Percentiles rank a stretch among this genome's conserved stretches.
Conservation (phyloP, 2,329 filamentous ascomycete species). For the Pseudodiploospora longispora region DNA sequence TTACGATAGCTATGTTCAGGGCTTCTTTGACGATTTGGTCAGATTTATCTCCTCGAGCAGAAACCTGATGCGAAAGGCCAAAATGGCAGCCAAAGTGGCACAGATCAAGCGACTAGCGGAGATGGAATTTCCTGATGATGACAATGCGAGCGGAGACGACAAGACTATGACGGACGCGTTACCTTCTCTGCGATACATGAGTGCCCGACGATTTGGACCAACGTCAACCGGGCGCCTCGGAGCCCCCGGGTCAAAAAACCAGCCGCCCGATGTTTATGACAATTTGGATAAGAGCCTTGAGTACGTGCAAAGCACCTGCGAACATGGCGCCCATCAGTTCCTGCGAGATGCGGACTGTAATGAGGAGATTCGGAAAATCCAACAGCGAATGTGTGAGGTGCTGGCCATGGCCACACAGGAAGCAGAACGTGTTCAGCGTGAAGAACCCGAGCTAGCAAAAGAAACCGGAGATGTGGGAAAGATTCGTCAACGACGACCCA, state of each 20-base stretch:
- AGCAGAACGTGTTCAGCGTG: conserved; percentile 45
- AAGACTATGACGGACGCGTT: conserved; percentile 21
- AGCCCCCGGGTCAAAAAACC: conserved; percentile 14
- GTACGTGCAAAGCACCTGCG: conserved; percentile 70
- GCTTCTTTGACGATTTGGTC: conserved; percentile 73
- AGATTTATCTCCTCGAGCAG: conserved; percentile 71
- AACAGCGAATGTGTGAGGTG: conserved; percentile 55
- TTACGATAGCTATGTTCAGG: conserved; percentile 83
- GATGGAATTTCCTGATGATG: conserved; percentile 47
- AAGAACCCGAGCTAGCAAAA: conserved; percentile 39
- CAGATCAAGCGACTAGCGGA: conserved; percentile 54
- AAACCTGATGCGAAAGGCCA: conserved; percentile 80
- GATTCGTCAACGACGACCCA: conserved; percentile 42
- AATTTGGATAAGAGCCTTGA: conserved; percentile 72
- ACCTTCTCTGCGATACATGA: conserved; percentile 34
- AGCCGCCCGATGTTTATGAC: conserved; percentile 52
- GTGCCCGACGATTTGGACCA: conserved; percentile 25
- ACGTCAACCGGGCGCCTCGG: conserved; percentile 18
- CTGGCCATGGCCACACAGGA: conserved; percentile 53
- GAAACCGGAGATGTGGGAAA: conserved; percentile 31
- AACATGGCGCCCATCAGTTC: conserved; percentile 81
- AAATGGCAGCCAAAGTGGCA: conserved; percentile 70
- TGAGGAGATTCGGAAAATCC: conserved; percentile 65
- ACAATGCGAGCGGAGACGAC: conserved; percentile 30
- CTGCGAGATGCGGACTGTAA: conserved; percentile 79